Evolutionary conservation across 306 rosid species (phyloP).

Genomic region (Vachellia pachyceras): DNA sequence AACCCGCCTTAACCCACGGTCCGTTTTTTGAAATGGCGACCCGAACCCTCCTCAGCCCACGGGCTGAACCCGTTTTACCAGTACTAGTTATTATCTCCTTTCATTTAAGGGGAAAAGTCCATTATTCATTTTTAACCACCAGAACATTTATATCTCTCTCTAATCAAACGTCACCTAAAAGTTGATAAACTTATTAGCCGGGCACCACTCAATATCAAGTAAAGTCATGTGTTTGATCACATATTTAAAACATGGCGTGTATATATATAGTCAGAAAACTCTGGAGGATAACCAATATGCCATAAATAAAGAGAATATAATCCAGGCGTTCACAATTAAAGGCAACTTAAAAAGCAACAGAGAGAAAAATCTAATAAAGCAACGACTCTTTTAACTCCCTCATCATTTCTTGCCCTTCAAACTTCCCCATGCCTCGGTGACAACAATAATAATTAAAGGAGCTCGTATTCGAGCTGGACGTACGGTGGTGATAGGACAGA

Average conservation of each 20-base stretch:
- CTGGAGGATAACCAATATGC: too few species aligned
- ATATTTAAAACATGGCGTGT: not conserved
- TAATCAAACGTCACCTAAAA: not conserved
- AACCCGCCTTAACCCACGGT: too few species aligned
- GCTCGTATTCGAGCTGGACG: not conserved
- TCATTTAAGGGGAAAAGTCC: too few species aligned
- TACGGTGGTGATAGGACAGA: not conserved
- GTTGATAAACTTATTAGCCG: not conserved
- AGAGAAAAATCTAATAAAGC: not conserved
- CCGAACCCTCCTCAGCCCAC: too few species aligned
- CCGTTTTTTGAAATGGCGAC: too few species aligned
- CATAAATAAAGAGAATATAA: not conserved
- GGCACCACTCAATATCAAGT: too few species aligned
- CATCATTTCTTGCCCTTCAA: not conserved
- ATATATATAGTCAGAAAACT: too few species aligned
- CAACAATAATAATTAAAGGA: too few species aligned
- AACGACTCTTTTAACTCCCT: not conserved
- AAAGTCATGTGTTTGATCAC: not conserved
- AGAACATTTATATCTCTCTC: not conserved
- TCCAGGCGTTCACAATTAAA: not conserved
- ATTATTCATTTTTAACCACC: not conserved
- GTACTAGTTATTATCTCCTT: not conserved
- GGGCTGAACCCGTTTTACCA: too few species aligned
- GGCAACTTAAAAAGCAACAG: not conserved
- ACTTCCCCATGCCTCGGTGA: not conserved